These are phyloP conservation scores for Suillus subaureus DNA, from an alignment of 768 basidiomycete genomes.

Conservation along the genomic window DNA sequence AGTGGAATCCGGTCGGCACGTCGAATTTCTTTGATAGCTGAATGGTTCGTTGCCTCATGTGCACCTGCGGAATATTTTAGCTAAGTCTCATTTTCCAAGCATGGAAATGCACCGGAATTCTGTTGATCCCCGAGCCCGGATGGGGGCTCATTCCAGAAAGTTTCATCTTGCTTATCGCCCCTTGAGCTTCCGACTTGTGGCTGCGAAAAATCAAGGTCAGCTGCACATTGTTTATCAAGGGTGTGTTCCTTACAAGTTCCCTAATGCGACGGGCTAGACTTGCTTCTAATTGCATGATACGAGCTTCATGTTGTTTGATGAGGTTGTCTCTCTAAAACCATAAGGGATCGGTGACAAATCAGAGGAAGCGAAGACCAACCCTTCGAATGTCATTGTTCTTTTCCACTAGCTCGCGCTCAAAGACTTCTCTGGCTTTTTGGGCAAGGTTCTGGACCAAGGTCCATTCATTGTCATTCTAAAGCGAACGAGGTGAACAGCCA, in stretches of 20 bases:
- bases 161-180: constrained; percentile 3
- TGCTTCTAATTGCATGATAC: constrained; percentile 48
- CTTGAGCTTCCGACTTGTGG: constrained; percentile 8
- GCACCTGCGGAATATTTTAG: constrained; percentile 1
- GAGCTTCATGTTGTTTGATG: constrained; percentile 44
- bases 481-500: constrained; percentile 9
- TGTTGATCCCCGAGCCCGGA: constrained; percentile 7
- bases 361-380: constrained; percentile 33
- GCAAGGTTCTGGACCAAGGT: constrained; percentile 49
- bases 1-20: constrained; percentile 21
- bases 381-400: constrained; percentile 60
- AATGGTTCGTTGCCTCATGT: background rate
- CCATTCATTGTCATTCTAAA: constrained; percentile 53
- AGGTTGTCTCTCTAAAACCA: constrained; percentile 48
- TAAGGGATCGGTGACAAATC: constrained; percentile 12
- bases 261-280: constrained; percentile 47
- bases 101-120: background rate
- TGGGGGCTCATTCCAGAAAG: constrained; percentile 9
- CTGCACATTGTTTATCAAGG: constrained; percentile 1
- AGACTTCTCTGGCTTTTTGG: constrained; percentile 44
- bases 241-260: constrained; percentile 29
- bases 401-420: constrained; percentile 54
- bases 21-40: background rate
- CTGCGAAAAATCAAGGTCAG: constrained; percentile 7
- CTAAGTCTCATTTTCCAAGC: background rate